A percentile compares a stretch with the other conserved stretches of the same genome.
These are phyloP conservation scores for Fraxinus xanthoxyloides DNA, from an alignment of 305 asterid genomes.

Conservation along the genomic window DNA sequence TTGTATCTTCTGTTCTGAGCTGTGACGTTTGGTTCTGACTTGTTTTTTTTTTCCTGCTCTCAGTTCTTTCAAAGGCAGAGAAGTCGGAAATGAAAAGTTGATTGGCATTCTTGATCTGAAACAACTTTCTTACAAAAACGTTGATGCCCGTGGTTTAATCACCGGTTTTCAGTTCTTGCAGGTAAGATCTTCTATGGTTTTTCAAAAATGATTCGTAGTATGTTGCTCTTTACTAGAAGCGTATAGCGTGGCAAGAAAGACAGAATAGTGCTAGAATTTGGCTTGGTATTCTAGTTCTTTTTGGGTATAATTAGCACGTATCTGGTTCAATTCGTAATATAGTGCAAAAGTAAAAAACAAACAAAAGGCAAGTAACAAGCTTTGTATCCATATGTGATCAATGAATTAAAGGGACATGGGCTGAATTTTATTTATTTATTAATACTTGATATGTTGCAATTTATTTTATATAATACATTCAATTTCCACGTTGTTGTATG, in stretches of 20 bases:
- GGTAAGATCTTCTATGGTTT: constrained; percentile 35
- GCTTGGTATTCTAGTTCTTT: not conserved
- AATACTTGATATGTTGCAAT: not conserved
- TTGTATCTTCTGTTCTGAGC: constrained; percentile 3
- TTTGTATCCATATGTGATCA: not conserved
- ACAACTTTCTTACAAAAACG: constrained; percentile 51
- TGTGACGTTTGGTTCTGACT: constrained; percentile 10
- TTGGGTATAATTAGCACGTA: not conserved
- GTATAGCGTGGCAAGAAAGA: not conserved
- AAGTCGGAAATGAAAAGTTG: constrained; percentile 66
- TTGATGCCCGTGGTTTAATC: constrained; percentile 67
- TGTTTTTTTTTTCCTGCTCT: not conserved
- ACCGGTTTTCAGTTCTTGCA: constrained; percentile 81
- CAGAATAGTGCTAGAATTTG: not conserved
- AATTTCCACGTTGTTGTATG: not conserved
- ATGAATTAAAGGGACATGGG: not conserved
- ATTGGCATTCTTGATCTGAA: constrained; percentile 62
- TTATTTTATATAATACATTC: not conserved
- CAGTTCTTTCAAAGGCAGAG: constrained; percentile 60
- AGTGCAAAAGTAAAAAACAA: not conserved
- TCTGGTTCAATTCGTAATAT: not conserved
- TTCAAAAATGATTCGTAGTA: not conserved
- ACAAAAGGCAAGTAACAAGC: not conserved
- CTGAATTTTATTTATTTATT: not conserved
- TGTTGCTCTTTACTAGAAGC: not conserved